Percentiles rank a stretch among this genome's conserved stretches.
Conservation (phyloP, 2,329 filamentous ascomycete species). For the Colletotrichum destructivum region DNA sequence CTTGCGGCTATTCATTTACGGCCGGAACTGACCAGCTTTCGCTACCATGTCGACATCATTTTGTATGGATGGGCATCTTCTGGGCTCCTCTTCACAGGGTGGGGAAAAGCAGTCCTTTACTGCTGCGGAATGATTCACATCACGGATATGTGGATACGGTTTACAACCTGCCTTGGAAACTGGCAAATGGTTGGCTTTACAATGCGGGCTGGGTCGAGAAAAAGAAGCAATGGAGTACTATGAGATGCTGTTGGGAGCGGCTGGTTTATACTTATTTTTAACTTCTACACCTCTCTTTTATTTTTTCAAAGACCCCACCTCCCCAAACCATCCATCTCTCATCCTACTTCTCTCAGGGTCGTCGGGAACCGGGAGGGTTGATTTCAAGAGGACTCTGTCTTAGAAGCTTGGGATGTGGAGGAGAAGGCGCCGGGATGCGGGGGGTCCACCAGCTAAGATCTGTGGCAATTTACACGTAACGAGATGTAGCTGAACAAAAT, state of each 20-base stretch:
- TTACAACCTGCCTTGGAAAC: not conserved
- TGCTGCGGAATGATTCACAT: not conserved
- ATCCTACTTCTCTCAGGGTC: not conserved
- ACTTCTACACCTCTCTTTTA: not conserved
- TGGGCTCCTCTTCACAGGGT: not conserved
- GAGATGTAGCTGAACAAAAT: conserved; percentile 9
- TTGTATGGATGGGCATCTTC: not conserved
- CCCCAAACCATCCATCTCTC: no score
- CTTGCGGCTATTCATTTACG: not conserved
- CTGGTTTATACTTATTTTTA: conserved; percentile 7
- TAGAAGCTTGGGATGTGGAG: not conserved
- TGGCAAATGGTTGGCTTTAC: not conserved
- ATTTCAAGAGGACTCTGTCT: not conserved
- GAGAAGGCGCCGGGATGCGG: not conserved
- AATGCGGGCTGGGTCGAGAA: not conserved
- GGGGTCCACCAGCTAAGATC: not conserved
- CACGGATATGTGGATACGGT: not conserved
- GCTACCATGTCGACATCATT: conserved; percentile 16
- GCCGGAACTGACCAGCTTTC: conserved; percentile 10
- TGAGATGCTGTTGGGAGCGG: not conserved
- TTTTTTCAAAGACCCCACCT: no score
- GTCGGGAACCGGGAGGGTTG: not conserved
- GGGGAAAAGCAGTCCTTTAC: not conserved
- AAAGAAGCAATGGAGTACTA: conserved; percentile 6
- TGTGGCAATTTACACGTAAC: not conserved